Conservation (phyloP, 495 filamentous ascomycete genomes). For the Penicillium daleae region DNA sequence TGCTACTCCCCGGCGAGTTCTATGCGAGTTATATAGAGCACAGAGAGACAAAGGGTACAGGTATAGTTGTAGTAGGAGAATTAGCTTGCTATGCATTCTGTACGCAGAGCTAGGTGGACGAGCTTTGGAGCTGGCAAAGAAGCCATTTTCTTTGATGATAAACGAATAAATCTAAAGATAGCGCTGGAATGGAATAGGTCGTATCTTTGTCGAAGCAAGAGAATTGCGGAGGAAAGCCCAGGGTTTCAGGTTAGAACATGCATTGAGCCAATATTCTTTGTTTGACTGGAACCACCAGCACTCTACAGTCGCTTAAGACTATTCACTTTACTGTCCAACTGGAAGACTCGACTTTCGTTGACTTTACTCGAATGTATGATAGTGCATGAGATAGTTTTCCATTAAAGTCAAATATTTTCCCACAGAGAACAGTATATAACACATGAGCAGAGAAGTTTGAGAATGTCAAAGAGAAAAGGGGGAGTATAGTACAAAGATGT, state of each 20-base stretch:
- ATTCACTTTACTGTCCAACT: too few species aligned
- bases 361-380: neutral
- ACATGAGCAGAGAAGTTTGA: constrained; percentile 35
- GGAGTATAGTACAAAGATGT: constrained; percentile 11
- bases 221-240: neutral
- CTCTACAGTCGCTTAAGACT: too few species aligned
- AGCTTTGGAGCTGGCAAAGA: neutral
- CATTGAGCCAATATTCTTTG: neutral
- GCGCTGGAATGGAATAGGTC: neutral
- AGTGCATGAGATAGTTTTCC: neutral
- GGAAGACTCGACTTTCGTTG: neutral
- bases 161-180: neutral
- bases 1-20: neutral
- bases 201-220: neutral
- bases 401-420: constrained; percentile 7
- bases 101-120: neutral
- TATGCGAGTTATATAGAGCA: neutral
- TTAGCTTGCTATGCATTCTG: neutral
- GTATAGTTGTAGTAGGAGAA: neutral
- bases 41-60: neutral
- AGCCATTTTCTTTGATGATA: neutral
- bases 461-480: constrained; percentile 14
- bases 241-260: neutral
- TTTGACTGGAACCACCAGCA: neutral
- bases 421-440: constrained; percentile 7